phyloP scores from a whole-genome alignment of 192 early-diverging fungal genomes.

The Rhizoclosmatium globosum region DNA sequence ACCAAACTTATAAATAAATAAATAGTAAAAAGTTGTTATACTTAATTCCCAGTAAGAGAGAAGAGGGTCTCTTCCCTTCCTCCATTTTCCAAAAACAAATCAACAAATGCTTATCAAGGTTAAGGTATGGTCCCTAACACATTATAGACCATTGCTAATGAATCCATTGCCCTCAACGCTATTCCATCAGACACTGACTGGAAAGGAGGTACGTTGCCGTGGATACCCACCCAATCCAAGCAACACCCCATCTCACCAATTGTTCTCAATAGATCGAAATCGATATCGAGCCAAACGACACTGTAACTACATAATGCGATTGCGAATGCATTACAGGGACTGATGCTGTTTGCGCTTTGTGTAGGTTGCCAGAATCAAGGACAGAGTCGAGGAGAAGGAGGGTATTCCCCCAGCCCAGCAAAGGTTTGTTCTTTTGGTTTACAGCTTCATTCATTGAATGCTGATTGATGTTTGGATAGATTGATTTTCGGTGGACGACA shows the following conservation, averaged over 20 bases:
- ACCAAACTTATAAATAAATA: neutral
- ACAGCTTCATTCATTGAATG: neutral
- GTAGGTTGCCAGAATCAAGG: constrained; percentile 86
- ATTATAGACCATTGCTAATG: neutral
- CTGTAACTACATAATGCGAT: constrained; percentile 42
- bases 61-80: too few relatives aligned
- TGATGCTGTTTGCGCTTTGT: neutral
- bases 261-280: constrained; percentile 78
- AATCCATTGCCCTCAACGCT: neutral
- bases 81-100: neutral
- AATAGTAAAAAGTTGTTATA: neutral
- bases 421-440: constrained; percentile 51
- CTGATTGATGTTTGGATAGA: constrained; percentile 37
- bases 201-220: constrained; percentile 71
- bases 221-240: neutral
- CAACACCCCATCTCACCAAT: neutral
- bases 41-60: too few relatives aligned
- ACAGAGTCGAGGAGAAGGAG: constrained; percentile 94
- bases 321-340: neutral
- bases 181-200: constrained; percentile 76
- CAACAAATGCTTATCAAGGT: constrained; percentile 78
- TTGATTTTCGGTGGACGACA: constrained; percentile 95
- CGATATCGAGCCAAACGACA: constrained; percentile 83
- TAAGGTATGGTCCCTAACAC: constrained; percentile 59
- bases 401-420: constrained; percentile 98